These are phyloP conservation scores for Phytophthora chlamydospora DNA, from an alignment of 352 stramenopile genomes.

Conservation along the genomic window DNA sequence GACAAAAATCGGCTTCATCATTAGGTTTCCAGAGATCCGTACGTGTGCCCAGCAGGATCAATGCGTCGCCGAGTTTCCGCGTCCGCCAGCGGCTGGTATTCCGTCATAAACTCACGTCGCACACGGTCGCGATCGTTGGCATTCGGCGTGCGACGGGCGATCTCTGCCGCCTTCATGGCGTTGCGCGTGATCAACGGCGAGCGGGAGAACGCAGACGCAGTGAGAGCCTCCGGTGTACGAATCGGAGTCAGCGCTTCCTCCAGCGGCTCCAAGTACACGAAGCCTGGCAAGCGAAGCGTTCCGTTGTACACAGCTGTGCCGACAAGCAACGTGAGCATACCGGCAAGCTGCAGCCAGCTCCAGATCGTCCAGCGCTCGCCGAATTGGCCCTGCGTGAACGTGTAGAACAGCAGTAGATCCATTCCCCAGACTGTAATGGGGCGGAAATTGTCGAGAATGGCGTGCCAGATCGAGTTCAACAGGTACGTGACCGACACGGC, in stretches of 20 bases:
- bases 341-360: constrained; percentile 94
- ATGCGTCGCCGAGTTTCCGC: constrained; percentile 64
- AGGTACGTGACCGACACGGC: constrained; percentile 96
- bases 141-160: constrained; percentile 80
- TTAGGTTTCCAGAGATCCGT: constrained; percentile 81
- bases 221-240: constrained; percentile 58
- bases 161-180: constrained; percentile 83
- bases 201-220: constrained; percentile 62
- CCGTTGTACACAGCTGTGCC: constrained; percentile 98
- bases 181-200: constrained; percentile 84
- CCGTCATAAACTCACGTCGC: constrained; percentile 86
- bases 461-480: constrained; percentile 97
- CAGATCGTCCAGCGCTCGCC: constrained; percentile 95
- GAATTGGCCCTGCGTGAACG: constrained; percentile 90
- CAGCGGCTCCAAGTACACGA: constrained; percentile 78
- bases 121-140: constrained; percentile 81
- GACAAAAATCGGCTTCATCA: constrained; percentile 19
- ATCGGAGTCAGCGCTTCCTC: constrained; percentile 72
- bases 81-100: constrained; percentile 80
- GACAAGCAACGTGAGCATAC: constrained; percentile 94
- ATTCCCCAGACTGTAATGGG: constrained; percentile 96
- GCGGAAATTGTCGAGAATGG: constrained; percentile 98
- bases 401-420: constrained; percentile 97
- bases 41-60: constrained; percentile 77
- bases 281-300: constrained; percentile 76